These are phyloP conservation scores for Cladorrhinum sp. DNA, from an alignment of 2,329 filamentous ascomycete species.

Conservation along the genomic window DNA sequence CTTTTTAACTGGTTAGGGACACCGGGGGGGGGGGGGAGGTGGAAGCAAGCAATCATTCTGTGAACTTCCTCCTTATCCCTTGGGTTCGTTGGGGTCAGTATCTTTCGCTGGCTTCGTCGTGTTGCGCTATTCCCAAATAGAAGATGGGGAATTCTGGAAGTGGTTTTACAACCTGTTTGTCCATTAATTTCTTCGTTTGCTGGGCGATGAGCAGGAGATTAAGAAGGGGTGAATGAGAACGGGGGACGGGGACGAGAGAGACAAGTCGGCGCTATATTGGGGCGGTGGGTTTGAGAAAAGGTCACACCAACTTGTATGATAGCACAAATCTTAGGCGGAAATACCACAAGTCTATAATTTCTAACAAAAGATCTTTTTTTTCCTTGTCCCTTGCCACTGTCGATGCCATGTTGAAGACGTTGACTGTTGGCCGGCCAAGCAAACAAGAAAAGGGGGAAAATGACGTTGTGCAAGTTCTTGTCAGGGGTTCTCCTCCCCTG, in stretches of 20 bases:
- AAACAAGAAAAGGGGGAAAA: too few relatives aligned
- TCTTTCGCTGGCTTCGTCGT: neutral
- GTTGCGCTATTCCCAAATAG: neutral
- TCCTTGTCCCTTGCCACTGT: too few relatives aligned
- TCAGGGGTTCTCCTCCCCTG: neutral
- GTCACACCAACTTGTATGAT: constrained; percentile 11
- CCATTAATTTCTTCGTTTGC: neutral
- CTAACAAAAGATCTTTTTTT: neutral
- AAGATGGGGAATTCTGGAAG: neutral
- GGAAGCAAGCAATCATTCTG: neutral
- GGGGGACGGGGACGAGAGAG: neutral
- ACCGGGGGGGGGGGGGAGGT: neutral
- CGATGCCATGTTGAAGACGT: too few relatives aligned
- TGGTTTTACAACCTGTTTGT: neutral
- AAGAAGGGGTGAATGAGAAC: neutral
- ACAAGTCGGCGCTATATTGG: neutral
- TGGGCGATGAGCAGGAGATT: neutral
- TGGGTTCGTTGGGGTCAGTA: neutral
- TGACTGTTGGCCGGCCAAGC: too few relatives aligned
- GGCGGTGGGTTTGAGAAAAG: neutral
- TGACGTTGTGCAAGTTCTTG: neutral
- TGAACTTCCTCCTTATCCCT: neutral
- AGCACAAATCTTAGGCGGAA: constrained; percentile 3
- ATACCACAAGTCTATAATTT: constrained; percentile 7
- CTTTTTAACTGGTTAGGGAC: neutral